These are phyloP conservation scores for Arxiozyma heterogenica DNA, from an alignment of 1,139 yeast genomes.

Conservation along the genomic window DNA sequence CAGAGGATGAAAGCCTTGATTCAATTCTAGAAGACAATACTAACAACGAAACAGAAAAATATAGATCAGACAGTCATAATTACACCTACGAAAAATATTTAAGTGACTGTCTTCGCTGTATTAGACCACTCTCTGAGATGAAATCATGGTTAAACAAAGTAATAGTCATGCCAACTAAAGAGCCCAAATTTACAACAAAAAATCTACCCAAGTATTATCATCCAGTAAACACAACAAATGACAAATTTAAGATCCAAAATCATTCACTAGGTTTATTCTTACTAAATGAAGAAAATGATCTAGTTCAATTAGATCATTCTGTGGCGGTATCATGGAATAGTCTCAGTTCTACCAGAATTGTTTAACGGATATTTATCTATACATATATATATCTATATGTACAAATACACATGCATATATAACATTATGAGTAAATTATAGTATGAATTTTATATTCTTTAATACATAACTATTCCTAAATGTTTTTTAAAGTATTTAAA, in stretches of 20 bases:
- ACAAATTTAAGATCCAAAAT: constrained; percentile 11
- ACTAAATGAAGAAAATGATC: constrained; percentile 23
- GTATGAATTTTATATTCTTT: not conserved
- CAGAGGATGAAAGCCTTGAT: constrained; percentile 1
- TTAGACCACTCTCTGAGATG: constrained; percentile 44
- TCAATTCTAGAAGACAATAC: not conserved
- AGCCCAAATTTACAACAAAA: constrained; percentile 25
- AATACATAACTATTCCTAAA: too few species aligned
- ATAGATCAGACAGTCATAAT: constrained; percentile 40
- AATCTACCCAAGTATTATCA: constrained; percentile 18
- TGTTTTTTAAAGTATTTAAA: too few species aligned
- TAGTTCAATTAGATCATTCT: constrained; percentile 13
- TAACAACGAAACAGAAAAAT: constrained; percentile 30
- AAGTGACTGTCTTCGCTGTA: constrained; percentile 48
- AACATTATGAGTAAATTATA: not conserved
- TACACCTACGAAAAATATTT: constrained; percentile 39
- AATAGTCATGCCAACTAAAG: constrained; percentile 37
- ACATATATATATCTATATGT: not conserved
- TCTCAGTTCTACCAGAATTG: constrained; percentile 1
- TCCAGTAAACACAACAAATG: constrained; percentile 5
- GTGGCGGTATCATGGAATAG: constrained; percentile 9
- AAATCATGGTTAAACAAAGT: constrained; percentile 47
- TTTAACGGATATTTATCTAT: not conserved
- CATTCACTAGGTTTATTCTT: constrained; percentile 20
- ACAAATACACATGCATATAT: not conserved